Base-by-base conservation (phyloP, 2,329 filamentous ascomycete species). In the Aspergillus ochraceus region DNA sequence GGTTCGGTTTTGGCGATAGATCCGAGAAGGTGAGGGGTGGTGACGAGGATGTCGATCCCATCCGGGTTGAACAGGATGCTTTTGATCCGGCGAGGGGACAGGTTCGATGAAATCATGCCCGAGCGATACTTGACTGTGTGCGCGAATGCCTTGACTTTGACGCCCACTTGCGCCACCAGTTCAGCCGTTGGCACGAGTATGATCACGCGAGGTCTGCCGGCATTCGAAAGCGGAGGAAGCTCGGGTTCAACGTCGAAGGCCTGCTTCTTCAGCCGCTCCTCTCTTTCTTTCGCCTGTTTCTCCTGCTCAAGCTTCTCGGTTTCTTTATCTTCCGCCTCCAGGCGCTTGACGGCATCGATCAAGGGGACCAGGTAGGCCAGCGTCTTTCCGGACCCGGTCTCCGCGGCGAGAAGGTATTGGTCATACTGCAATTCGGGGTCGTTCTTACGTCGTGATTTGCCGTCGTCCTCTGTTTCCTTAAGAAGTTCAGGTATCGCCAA, bases 321-420 rank as follows among this genome's bases (percentile, higher is more conserved):
- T 2, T 84, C 81, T 57, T 86, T 82, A 64, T 92, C 89, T 12
- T 79, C 74, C 0, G 81, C 80, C 71, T 94, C 91, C 6, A 86
- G 87, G 36, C 86, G 80, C 78, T 99, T 99, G 68, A 99, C 77
- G 9, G 91, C 90, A 76, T 99, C 88, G 55, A 99, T 82, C 17
- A 89, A 84, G 0, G 95, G 96, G 5, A 97, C 77, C 5, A 98
- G 80, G 72, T 99, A 99, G 9, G 95, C 92, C 62, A 99, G 81
- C 1, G 95, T 99, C 81, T 99, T 99, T 61, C 95, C 95, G 0
- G 95, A 98, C 12, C 95, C 95, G 0, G 95, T 99, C 80, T 99
- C 95, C 11, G 95, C 95, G 4, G 95, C 95, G 53, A 99, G 82
- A 12, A 99, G 83, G 71, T 91, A 97, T 55, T 87, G 82, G 56